Evolutionary conservation across 139 green algal species (phyloP).

Genomic region (Coelastrella sp.): DNA sequence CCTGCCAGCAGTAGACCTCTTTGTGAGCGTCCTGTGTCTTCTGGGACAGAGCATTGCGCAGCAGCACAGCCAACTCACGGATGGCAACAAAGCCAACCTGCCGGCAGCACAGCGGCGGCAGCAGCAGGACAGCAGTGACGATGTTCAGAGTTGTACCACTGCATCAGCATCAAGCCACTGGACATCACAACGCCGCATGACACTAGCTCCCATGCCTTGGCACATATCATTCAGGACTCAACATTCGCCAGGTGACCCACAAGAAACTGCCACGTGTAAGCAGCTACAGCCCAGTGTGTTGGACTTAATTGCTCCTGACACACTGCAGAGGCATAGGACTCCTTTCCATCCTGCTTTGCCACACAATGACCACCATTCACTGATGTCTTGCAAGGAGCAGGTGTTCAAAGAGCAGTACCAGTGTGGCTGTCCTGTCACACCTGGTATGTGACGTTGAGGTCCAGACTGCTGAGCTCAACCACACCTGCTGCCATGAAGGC

Average conservation of each 20-base stretch:
- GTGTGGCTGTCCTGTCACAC: not conserved
- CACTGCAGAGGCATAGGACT: too few species aligned
- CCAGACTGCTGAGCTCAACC: constrained; percentile 87
- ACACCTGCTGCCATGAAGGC: constrained; percentile 90
- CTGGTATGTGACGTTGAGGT: constrained; percentile 73
- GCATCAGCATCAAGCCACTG: not conserved
- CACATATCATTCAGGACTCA: not conserved
- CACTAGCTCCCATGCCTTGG: too few species aligned
- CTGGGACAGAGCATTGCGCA: constrained; percentile 85
- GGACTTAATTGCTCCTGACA: too few species aligned
- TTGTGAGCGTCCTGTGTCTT: constrained; percentile 90
- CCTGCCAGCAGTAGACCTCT: constrained; percentile 92
- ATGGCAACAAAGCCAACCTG: constrained; percentile 84
- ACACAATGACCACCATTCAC: too few species aligned
- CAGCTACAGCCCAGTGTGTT: too few species aligned
- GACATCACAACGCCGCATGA: not conserved
- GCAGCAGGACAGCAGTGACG: not conserved
- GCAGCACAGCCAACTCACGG: constrained; percentile 85
- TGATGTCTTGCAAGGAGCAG: too few species aligned
- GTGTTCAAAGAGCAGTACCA: not conserved
- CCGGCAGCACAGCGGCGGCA: not conserved
- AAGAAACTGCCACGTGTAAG: too few species aligned
- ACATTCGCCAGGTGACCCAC: too few species aligned
- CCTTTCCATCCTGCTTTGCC: too few species aligned
- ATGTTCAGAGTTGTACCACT: not conserved